Conservation (phyloP, 2,329 filamentous ascomycete genomes). For the Fonsecaea nubica region DNA sequence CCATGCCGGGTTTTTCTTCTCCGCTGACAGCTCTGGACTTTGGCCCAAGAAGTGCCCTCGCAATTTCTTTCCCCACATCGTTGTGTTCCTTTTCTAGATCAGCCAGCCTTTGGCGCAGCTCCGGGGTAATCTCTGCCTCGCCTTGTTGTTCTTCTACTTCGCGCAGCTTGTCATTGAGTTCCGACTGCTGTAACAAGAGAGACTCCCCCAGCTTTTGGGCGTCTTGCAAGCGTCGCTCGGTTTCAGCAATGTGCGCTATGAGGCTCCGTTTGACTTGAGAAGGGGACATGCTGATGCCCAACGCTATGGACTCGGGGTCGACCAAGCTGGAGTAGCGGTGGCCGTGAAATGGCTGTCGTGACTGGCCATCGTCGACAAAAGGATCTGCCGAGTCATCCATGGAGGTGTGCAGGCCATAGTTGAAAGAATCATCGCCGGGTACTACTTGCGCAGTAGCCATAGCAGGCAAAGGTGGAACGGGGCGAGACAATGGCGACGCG, state of each 20-base stretch:
- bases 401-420: slow-evolving; percentile 30
- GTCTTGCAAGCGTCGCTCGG: slow-evolving; percentile 87
- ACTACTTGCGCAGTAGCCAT: slow-evolving; percentile 35
- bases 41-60: slow-evolving; percentile 84
- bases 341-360: slow-evolving; percentile 47
- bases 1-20: slow-evolving; percentile 68
- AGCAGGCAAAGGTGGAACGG: slow-evolving; percentile 6
- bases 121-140: slow-evolving; percentile 79
- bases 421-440: slow-evolving; percentile 21
- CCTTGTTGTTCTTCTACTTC: slow-evolving; percentile 81
- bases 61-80: slow-evolving; percentile 87
- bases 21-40: slow-evolving; percentile 76
- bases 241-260: slow-evolving; percentile 90
- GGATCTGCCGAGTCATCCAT: slow-evolving; percentile 43
- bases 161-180: slow-evolving; percentile 78
- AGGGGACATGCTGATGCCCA: slow-evolving; percentile 78
- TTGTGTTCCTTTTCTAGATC: slow-evolving; percentile 96
- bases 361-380: slow-evolving; percentile 47
- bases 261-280: slow-evolving; percentile 86
- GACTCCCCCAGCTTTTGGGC: slow-evolving; percentile 87
- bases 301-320: slow-evolving; percentile 77
- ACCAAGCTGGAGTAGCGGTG: slow-evolving; percentile 79
- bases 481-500: slow-evolving; percentile 12
- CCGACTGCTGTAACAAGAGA: slow-evolving; percentile 83
- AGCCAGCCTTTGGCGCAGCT: slow-evolving; percentile 79